These are phyloP conservation scores for Barbatosphaeria neglecta DNA, from an alignment of 495 filamentous ascomycete species.

Conservation along the genomic window DNA sequence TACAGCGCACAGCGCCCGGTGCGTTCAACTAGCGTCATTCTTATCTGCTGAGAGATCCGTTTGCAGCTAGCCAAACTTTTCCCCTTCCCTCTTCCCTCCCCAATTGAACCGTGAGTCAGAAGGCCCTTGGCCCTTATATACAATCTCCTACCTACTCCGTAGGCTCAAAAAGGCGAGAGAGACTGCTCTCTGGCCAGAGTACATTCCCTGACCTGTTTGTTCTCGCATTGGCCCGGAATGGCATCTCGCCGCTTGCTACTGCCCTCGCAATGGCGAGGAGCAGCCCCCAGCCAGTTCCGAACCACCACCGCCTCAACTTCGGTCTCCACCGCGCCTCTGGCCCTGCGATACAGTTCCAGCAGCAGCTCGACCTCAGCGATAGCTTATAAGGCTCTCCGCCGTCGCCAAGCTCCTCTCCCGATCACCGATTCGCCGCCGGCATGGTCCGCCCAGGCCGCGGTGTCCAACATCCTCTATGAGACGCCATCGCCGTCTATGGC, in stretches of 20 bases:
- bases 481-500: conserved; percentile 73
- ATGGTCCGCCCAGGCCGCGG: conserved; percentile 90
- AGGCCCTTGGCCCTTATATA: too few species aligned
- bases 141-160: too few species aligned
- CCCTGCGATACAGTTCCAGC: conserved; percentile 14
- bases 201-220: neutral
- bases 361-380: conserved; percentile 79
- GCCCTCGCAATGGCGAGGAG: conserved; percentile 19
- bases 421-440: conserved; percentile 59
- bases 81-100: too few species aligned
- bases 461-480: conserved; percentile 97
- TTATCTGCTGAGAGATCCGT: too few species aligned
- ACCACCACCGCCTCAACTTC: neutral
- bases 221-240: conserved; percentile 22
- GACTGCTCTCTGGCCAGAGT: neutral
- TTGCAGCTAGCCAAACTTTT: too few species aligned
- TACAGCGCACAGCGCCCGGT: too few species aligned
- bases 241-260: conserved; percentile 30
- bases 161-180: neutral
- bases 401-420: conserved; percentile 73
- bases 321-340: neutral
- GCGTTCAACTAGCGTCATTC: too few species aligned
- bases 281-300: conserved; percentile 7
- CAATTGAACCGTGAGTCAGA: too few species aligned
- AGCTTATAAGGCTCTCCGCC: conserved; percentile 95